Conservation (phyloP, 441 rosid species). For the Syzygium syzygioides region DNA sequence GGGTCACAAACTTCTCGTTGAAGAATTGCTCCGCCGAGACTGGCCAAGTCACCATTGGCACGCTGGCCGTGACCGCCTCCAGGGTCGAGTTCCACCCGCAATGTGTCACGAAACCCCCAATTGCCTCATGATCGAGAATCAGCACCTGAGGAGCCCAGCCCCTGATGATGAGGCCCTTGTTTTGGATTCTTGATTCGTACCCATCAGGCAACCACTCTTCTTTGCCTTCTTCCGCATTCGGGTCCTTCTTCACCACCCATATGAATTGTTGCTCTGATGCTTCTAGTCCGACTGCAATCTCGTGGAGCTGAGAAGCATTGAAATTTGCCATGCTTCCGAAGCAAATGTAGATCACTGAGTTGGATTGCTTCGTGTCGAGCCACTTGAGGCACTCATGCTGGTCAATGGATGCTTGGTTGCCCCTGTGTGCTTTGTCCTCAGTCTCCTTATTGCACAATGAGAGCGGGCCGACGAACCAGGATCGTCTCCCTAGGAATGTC, state of each 20-base stretch:
- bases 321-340: conserved; percentile 39
- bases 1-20: conserved; percentile 44
- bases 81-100: conserved; percentile 70
- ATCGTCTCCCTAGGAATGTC: not conserved
- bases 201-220: conserved; percentile 52
- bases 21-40: conserved; percentile 40
- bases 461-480: not conserved
- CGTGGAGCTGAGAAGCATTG: conserved; percentile 27
- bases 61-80: conserved; percentile 46
- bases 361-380: conserved; percentile 46
- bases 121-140: conserved; percentile 57
- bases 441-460: not conserved
- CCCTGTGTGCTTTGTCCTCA: conserved; percentile 15
- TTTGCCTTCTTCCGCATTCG: conserved; percentile 5
- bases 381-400: conserved; percentile 46
- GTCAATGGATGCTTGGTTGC: conserved; percentile 26
- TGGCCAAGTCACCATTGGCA: conserved; percentile 66
- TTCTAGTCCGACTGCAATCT: conserved; percentile 52
- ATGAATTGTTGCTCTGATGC: conserved; percentile 43
- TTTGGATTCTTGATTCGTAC: conserved; percentile 42
- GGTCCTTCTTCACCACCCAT: conserved; percentile 40
- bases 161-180: conserved; percentile 40
- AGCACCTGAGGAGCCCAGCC: conserved; percentile 76
- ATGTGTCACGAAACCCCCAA: conserved; percentile 55
- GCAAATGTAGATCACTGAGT: conserved; percentile 55